These are phyloP conservation scores for Cyberlindnera lachancei DNA, from an alignment of 805 yeast species.

Conservation along the genomic window DNA sequence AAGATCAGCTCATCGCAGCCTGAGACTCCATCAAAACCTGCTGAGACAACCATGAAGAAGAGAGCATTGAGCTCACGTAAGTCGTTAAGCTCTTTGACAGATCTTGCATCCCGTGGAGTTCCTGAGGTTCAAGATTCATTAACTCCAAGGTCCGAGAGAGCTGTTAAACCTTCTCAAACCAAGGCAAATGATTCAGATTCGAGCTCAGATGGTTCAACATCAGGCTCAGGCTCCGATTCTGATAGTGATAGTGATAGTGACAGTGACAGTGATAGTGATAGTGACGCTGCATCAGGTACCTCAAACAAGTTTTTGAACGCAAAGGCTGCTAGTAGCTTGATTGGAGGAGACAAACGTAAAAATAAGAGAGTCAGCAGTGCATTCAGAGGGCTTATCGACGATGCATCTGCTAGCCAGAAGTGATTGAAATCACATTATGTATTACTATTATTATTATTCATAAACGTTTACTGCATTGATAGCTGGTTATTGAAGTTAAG, in stretches of 20 bases:
- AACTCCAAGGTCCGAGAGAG: slow-evolving; percentile 18
- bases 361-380: slow-evolving; percentile 31
- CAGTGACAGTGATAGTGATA: slow-evolving; percentile 23
- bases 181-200: background rate
- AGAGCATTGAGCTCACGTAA: slow-evolving; percentile 25
- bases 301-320: slow-evolving; percentile 33
- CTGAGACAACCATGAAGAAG: slow-evolving; percentile 12
- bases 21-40: slow-evolving; percentile 14
- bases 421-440: slow-evolving; percentile 1
- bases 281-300: slow-evolving; percentile 18
- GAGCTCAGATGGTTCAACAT: slow-evolving; percentile 9
- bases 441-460: too few species aligned
- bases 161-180: background rate
- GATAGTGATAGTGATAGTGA: slow-evolving; percentile 27
- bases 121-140: slow-evolving; percentile 55
- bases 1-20: slow-evolving; percentile 11
- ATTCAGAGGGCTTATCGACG: slow-evolving; percentile 41
- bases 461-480: too few species aligned
- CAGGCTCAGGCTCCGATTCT: slow-evolving; percentile 10
- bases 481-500: too few species aligned
- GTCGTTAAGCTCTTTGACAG: slow-evolving; percentile 47
- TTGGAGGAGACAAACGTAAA: slow-evolving; percentile 27
- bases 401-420: slow-evolving; percentile 24
- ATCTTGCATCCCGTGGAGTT: slow-evolving; percentile 54
- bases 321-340: slow-evolving; percentile 34